These are phyloP conservation scores for Austroboletus novae-zelandiae DNA, from an alignment of 1,284 basidiomycete species.

Conservation along the genomic window DNA sequence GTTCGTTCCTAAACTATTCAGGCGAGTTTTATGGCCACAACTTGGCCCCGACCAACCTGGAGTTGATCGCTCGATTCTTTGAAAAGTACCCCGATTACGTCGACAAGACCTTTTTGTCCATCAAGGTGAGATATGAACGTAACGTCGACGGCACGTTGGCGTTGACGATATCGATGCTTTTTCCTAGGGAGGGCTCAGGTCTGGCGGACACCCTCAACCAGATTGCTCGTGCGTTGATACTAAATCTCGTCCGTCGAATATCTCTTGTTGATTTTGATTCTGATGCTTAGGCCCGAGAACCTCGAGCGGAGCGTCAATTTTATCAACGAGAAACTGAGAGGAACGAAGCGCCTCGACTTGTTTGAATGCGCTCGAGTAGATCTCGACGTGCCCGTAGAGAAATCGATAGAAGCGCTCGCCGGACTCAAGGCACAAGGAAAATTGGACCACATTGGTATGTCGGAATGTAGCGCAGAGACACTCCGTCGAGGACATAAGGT, in stretches of 20 bases:
- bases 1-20: background rate
- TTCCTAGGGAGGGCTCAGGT: conserved; percentile 8
- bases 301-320: conserved; percentile 40
- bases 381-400: conserved; percentile 36
- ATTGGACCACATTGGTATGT: conserved; percentile 50
- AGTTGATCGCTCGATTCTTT: conserved; percentile 43
- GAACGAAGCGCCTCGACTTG: conserved; percentile 48
- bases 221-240: conserved; percentile 7
- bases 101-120: conserved; percentile 46
- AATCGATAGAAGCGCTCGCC: conserved; percentile 32
- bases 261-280: too few species aligned
- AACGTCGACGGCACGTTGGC: too few species aligned
- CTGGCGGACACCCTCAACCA: background rate
- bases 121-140: conserved; percentile 35
- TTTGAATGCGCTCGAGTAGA: conserved; percentile 44
- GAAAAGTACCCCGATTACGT: conserved; percentile 51
- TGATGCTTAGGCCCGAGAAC: conserved; percentile 33
- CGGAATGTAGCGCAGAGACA: conserved; percentile 48
- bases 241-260: too few species aligned
- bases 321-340: conserved; percentile 42
- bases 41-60: conserved; percentile 37
- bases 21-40: conserved; percentile 34
- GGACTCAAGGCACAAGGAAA: conserved; percentile 42
- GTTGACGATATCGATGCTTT: background rate
- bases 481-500: conserved; percentile 46